Base-by-base conservation (phyloP, 306 rosid genomes). In the Trifolium repens region DNA sequence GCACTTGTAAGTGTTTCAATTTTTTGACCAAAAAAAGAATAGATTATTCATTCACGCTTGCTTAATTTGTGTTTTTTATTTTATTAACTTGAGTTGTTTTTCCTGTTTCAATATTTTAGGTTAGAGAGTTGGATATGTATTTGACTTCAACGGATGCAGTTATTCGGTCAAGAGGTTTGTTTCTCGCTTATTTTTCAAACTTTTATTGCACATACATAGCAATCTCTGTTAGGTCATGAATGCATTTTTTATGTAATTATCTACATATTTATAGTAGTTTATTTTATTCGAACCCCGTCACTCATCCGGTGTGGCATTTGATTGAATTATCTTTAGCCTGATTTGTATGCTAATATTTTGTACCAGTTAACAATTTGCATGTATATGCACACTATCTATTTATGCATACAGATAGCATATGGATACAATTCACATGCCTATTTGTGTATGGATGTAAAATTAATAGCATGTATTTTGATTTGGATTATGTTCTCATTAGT, bases 81-180 rank as follows among this genome's bases (percentile, higher is more conserved):
- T 58, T 39, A 47, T 46, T 35, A 4, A 9, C 30, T 39, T 54
- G 44, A 34, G 50, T 73, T 60, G 46, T 46, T 76, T 24, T n/a
- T 58, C 8, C 60, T 71, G 66, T 69, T 73, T 44, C 55, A 26
- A 40, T 54, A 62, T 73, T 58, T 61, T 61, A 94, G 99, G 91
- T 94, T 61, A 78, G 77, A 71, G 96, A 92, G 82, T 81, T 94
- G 97, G 85, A 72, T 47, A 81, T 94, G 96, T 91, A 92, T 79
- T 85, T 91, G 89, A 94, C 97, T 54, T 86, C 89, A 10, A 85
- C 96, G 2, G 93, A 94, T 75, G 30, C 80, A 49, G 75, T 87
- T 50, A 57, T 92, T 76, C 97, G 96, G 9, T 85, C 96, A 66
- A 85, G 97, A 89, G 99, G 99, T 92, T 69, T 65, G 43, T 40